Conservation (phyloP, 257 asterid species). For the Penstemon eatonii region DNA sequence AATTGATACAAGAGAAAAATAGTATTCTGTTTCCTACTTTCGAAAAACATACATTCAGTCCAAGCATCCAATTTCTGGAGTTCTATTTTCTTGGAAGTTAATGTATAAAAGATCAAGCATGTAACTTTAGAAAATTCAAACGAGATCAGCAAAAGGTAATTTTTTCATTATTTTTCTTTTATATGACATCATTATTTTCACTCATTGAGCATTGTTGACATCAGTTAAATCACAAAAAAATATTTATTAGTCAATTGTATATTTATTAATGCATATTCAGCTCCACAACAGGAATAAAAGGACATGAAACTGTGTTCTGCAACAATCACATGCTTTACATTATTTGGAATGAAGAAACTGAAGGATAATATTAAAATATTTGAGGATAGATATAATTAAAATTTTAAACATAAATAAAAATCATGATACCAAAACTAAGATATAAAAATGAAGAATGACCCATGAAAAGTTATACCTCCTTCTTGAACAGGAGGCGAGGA, state of each 20-base stretch:
- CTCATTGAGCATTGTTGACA: background rate
- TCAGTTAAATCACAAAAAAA: background rate
- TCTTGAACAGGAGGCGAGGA: slow-evolving; percentile 89
- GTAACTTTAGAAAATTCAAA: background rate
- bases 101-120: too few species aligned
- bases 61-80: background rate
- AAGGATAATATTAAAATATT: background rate
- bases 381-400: background rate
- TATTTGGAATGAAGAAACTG: background rate
- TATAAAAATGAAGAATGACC: slow-evolving; percentile 4
- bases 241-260: background rate
- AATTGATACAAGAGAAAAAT: too few species aligned
- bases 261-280: background rate
- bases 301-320: background rate
- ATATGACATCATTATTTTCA: background rate
- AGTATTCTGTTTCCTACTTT: too few species aligned
- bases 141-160: background rate
- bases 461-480: slow-evolving; percentile 56
- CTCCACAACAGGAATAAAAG: background rate
- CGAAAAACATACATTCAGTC: too few species aligned
- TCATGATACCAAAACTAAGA: too few species aligned
- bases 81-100: background rate
- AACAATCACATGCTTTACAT: background rate
- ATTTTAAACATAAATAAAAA: too few species aligned
- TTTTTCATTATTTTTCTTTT: background rate